These are phyloP conservation scores for Kwoniella pini DNA, from an alignment of 768 basidiomycete genomes.

Conservation along the genomic window DNA sequence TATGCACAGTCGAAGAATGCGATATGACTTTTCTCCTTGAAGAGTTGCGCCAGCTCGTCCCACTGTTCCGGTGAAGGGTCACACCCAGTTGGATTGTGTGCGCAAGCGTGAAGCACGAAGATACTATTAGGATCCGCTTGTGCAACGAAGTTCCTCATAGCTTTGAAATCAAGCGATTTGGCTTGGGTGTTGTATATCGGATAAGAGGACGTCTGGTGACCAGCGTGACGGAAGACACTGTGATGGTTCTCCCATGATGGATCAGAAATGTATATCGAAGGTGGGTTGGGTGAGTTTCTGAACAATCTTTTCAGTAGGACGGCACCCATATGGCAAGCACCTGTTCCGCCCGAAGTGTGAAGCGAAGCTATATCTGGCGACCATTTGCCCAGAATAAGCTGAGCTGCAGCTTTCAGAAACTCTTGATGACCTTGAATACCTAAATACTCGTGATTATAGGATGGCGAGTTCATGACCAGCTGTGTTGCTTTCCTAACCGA, in stretches of 20 bases:
- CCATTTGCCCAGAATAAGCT: conserved; percentile 73
- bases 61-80: conserved; percentile 90
- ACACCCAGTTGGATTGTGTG: conserved; percentile 95
- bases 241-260: conserved; percentile 93
- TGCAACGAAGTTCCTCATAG: conserved; percentile 65
- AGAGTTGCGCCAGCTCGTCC: conserved; percentile 70
- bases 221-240: conserved; percentile 79
- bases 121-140: conserved; percentile 71
- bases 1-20: conserved; percentile 96
- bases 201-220: conserved; percentile 78
- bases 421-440: conserved; percentile 70
- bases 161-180: conserved; percentile 77
- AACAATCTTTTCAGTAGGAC: conserved; percentile 75
- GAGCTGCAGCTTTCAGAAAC: conserved; percentile 78
- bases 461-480: conserved; percentile 53
- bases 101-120: conserved; percentile 87
- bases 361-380: conserved; percentile 70
- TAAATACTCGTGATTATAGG: conserved; percentile 64
- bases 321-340: conserved; percentile 89
- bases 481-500: conserved; percentile 87
- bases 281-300: conserved; percentile 62
- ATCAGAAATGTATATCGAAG: conserved; percentile 76
- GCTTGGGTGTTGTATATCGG: conserved; percentile 89
- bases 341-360: conserved; percentile 94
- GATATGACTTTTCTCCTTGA: conserved; percentile 74